phyloP scores from a whole-genome alignment of 2,329 filamentous ascomycete species.

The Rhynchosporium agropyri region DNA sequence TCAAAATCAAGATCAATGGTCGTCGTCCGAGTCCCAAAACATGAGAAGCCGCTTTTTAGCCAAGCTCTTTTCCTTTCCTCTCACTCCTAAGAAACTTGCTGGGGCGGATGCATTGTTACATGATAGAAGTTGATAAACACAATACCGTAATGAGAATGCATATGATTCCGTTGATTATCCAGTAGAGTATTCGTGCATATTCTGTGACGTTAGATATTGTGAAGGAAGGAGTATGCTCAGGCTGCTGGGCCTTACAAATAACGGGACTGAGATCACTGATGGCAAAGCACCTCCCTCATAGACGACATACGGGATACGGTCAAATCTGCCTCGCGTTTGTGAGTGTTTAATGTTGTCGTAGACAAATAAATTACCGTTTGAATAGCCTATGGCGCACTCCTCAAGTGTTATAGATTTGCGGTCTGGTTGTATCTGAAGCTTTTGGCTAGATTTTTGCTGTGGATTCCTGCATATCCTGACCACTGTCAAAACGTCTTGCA shows the following conservation, averaged over 20 bases:
- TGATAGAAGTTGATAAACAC: background rate
- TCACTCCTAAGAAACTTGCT: background rate
- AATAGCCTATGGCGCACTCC: no score
- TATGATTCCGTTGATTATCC: slow-evolving; percentile 19
- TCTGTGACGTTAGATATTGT: slow-evolving; percentile 13
- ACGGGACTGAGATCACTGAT: background rate
- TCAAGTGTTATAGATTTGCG: no score
- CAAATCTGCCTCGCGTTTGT: background rate
- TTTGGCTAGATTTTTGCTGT: no score
- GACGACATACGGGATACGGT: background rate
- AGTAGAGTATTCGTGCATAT: slow-evolving; percentile 14
- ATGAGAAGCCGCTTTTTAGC: background rate
- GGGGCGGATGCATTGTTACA: background rate
- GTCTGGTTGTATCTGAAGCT: no score
- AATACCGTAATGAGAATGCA: slow-evolving; percentile 15
- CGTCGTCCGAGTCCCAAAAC: slow-evolving; percentile 10
- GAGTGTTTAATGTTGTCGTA: background rate
- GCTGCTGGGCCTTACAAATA: slow-evolving; percentile 2
- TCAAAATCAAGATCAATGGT: slow-evolving; percentile 19
- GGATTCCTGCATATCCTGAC: no score
- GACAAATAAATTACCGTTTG: background rate
- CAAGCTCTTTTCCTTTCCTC: background rate
- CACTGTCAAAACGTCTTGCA: no score
- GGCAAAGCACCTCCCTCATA: background rate
- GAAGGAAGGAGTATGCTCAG: slow-evolving; percentile 16